phyloP scores from a whole-genome alignment of 2,329 filamentous ascomycete genomes.

The Cordyceps pruinosa region DNA sequence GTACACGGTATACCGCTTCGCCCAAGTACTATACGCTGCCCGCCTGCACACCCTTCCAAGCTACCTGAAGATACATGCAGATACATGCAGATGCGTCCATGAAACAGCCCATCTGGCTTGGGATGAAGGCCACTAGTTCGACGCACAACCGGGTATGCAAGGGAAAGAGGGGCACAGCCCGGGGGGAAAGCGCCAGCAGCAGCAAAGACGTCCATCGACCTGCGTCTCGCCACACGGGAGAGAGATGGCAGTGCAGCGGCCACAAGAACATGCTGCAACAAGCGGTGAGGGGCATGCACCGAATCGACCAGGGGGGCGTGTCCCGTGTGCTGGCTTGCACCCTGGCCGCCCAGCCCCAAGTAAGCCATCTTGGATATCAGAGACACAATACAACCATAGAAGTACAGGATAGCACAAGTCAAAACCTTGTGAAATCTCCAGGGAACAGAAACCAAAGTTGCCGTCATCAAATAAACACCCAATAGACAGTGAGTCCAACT shows the following conservation, averaged over 20 bases:
- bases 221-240: conserved; percentile 1
- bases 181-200: not conserved
- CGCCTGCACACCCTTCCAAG: not conserved
- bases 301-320: not conserved
- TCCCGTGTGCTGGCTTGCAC: not conserved
- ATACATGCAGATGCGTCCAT: not conserved
- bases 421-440: not conserved
- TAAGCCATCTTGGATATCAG: not conserved
- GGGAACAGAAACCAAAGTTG: not conserved
- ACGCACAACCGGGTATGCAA: conserved; percentile 13
- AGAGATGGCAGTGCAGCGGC: not conserved
- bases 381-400: not conserved
- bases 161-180: conserved; percentile 7
- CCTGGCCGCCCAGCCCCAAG: not conserved
- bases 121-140: not conserved
- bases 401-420: not conserved
- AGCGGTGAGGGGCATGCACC: conserved; percentile 8
- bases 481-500: not conserved
- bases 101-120: conserved; percentile 8
- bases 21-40: not conserved
- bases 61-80: not conserved
- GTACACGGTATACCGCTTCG: not conserved
- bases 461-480: not conserved
- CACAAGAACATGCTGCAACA: not conserved
- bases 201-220: not conserved